Base-by-base conservation (phyloP, 2,329 filamentous ascomycete genomes). In the Cercospora nicotianae region DNA sequence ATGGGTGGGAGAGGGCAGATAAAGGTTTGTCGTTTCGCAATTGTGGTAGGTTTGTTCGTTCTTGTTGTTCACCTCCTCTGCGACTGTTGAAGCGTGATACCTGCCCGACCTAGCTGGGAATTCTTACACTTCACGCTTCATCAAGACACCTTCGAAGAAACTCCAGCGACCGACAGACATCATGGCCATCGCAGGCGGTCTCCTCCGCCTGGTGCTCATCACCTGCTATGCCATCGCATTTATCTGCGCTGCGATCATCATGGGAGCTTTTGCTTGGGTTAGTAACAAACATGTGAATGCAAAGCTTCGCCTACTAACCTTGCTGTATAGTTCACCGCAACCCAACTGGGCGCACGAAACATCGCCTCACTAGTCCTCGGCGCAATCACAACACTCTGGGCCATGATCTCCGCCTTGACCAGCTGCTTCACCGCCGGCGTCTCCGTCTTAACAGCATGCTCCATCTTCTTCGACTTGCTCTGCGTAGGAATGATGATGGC, bases 151-250 rank as follows among this genome's bases (percentile, higher is more conserved):
- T 36, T 10, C n/a, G 1, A 36, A 9, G 9, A 20, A 3, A 0
- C n/a, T 18, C 18, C 60, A 12, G 28, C 60, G 9, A 13, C 59
- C 55, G 16, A 12, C 59, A 36, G 20, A 12, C 13, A 53, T 12
- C 9, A 69, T 69, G 67, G 67, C 64, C 6, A 64, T 69, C 53
- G 61, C 45, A 6, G 67, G 67, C 33, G 67, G 67, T 9, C 33
- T 65, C 5, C 36, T 67, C 18, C 67, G 67, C 42, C 31, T 69
- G 16, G 58, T 67, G n/a, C 58, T 67, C 61, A 67, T 65, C 45
- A 28, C 20, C 23, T 55, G 45, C 62, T 69, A 69, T 63, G 53
- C 63, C 2, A 45, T 65, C 28, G 65, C 65, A 8, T 69, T 65
- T 36, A 60, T 62, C n/a, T 65, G 42, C 31, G 63, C 65, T 10